These are phyloP conservation scores for Trypanosoma avium DNA, from an alignment of 208 protist genomes.

Conservation along the genomic window DNA sequence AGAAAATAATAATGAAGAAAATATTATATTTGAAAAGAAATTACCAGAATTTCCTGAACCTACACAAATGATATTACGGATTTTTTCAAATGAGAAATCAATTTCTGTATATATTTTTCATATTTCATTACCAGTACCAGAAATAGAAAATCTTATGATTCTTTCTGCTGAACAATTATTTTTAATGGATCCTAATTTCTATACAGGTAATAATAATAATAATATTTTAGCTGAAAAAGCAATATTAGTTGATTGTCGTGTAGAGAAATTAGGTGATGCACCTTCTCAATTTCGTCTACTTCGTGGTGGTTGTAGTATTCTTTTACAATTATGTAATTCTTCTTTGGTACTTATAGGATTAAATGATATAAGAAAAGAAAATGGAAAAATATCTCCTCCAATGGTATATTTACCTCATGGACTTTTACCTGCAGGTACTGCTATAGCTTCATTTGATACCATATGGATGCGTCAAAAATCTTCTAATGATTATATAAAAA, in stretches of 20 bases:
- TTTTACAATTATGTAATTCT: conserved; percentile 68
- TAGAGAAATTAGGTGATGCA: conserved; percentile 38
- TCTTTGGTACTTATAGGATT: conserved; percentile 70
- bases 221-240: conserved; percentile 47
- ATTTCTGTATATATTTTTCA: conserved; percentile 13
- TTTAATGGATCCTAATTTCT: too few species aligned
- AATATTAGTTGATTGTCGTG: conserved; percentile 61
- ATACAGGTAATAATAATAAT: too few species aligned
- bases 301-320: conserved; percentile 65
- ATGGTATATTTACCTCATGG: conserved; percentile 56
- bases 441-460: conserved; percentile 51
- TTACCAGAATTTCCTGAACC: conserved; percentile 57
- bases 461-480: conserved; percentile 47
- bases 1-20: conserved; percentile 32
- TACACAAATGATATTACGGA: conserved; percentile 69
- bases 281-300: conserved; percentile 34
- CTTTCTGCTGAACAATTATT: too few species aligned
- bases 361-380: conserved; percentile 34
- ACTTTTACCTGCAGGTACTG: conserved; percentile 67
- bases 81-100: conserved; percentile 39
- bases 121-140: background rate
- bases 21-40: conserved; percentile 56
- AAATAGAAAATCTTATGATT: conserved; percentile 15
- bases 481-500: background rate
- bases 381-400: conserved; percentile 35